Conservation (phyloP, 2,329 filamentous ascomycete species). For the Trichoderma hamatum region DNA sequence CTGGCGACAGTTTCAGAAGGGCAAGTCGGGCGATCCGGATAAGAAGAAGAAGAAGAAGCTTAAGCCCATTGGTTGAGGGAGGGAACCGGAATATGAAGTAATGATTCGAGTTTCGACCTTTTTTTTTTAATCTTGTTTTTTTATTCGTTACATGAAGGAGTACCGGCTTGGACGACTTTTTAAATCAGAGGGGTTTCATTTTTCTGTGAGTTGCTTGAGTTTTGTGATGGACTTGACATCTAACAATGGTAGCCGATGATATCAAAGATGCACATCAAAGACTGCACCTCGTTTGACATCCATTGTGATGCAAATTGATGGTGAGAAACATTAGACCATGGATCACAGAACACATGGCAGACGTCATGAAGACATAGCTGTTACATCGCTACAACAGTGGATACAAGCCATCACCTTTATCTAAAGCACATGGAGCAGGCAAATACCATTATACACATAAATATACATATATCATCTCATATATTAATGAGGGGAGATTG, state of each 20-base stretch:
- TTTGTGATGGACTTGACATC: constrained; percentile 36
- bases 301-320: neutral
- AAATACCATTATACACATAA: neutral
- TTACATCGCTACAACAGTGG: neutral
- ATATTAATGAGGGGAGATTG: constrained; percentile 42
- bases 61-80: constrained; percentile 59
- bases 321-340: neutral
- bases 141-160: neutral
- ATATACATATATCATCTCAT: neutral
- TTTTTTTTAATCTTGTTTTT: too few species aligned
- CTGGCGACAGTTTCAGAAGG: constrained; percentile 91
- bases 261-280: neutral
- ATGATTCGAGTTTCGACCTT: neutral
- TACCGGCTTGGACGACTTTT: neutral
- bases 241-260: constrained; percentile 34
- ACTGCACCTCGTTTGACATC: neutral
- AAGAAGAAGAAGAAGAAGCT: constrained; percentile 74
- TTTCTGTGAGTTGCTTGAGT: constrained; percentile 40
- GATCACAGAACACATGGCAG: neutral
- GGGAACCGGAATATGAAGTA: neutral
- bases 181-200: neutral
- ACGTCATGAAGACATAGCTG: neutral
- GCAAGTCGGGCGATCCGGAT: constrained; percentile 54
- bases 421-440: neutral
- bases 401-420: neutral